These are phyloP conservation scores for Osmozyma mogii DNA, from an alignment of 805 yeast species.

Conservation along the genomic window DNA sequence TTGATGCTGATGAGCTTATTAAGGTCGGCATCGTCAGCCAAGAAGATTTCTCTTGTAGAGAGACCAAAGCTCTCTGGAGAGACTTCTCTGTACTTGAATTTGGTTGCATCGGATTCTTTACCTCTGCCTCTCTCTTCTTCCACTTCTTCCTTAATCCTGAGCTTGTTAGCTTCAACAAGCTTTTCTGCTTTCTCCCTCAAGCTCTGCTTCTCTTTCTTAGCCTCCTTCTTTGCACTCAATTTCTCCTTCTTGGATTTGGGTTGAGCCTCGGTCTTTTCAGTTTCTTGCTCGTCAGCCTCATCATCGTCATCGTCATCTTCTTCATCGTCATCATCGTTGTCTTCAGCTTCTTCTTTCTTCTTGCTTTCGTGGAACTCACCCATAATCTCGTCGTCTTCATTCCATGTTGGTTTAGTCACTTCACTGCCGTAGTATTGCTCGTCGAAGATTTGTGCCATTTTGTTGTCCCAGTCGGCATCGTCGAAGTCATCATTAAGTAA, in stretches of 20 bases:
- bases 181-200: slow-evolving; percentile 64
- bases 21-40: slow-evolving; percentile 82
- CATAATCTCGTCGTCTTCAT: slow-evolving; percentile 31
- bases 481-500: slow-evolving; percentile 83
- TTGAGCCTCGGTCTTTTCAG: slow-evolving; percentile 5
- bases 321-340: slow-evolving; percentile 14
- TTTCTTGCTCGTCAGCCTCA: slow-evolving; percentile 11
- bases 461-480: slow-evolving; percentile 83
- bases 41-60: slow-evolving; percentile 73
- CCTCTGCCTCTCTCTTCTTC: slow-evolving; percentile 57
- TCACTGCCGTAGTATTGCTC: slow-evolving; percentile 66
- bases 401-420: slow-evolving; percentile 56
- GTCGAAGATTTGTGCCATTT: slow-evolving; percentile 77
- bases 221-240: slow-evolving; percentile 46
- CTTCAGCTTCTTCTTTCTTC: slow-evolving; percentile 16
- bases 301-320: slow-evolving; percentile 12
- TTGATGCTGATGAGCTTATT: slow-evolving; percentile 83
- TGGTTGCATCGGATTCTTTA: slow-evolving; percentile 35
- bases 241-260: slow-evolving; percentile 43
- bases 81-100: slow-evolving; percentile 85
- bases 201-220: slow-evolving; percentile 55
- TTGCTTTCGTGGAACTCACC: slow-evolving; percentile 11
- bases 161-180: slow-evolving; percentile 67
- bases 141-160: slow-evolving; percentile 60
- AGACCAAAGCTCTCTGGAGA: slow-evolving; percentile 92